Evolutionary conservation across 805 yeast species (phyloP), one percentile per base, ranked within the genome.

Genomic region (Ogataea henricii): DNA sequence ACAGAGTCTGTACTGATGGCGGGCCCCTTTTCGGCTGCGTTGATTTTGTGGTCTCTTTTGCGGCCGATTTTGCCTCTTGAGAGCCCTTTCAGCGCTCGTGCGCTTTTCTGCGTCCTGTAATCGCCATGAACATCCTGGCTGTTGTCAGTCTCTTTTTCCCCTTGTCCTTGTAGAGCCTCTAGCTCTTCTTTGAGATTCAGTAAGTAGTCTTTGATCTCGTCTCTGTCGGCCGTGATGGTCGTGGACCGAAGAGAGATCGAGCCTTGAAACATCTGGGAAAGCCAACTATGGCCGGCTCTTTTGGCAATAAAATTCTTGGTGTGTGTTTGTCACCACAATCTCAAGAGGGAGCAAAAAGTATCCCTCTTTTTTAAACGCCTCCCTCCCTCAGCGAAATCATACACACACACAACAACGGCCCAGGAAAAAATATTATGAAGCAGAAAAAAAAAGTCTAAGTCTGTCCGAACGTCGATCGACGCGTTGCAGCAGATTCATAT

Each of bases 221-320:
- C 52, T 2, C 40, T 8, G 27, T 45, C 49, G 7, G 53, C 43
- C 1, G 42, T 38, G 6, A 56, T 48, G 2, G 46, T 47, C 1
- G 53, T 51, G 8, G 59, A 49, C 4, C 54, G 29, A 2, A 55
- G 9, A 3, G 56, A 52, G 1, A 55, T 20, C 2, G 56, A 45
- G 2, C 58, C 58, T 13, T 48, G 49, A 21, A 52, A 48, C 58
- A 55, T 55, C n/a, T n/a, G n/a, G n/a, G n/a, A n/a, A n/a, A n/a
- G n/a, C n/a, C n/a, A n/a, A n/a, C n/a, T n/a, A n/a, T n/a, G n/a
- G n/a, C n/a, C n/a, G n/a, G n/a, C n/a, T n/a, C n/a, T n/a, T n/a
- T n/a, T n/a, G n/a, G n/a, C n/a, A n/a, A n/a, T n/a, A n/a, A n/a
- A n/a, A n/a, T n/a, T n/a, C n/a, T n/a, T n/a, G n/a, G n/a, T n/a